Base-by-base conservation (phyloP, 805 yeast species). In the Saccharomycopsis sp. region DNA sequence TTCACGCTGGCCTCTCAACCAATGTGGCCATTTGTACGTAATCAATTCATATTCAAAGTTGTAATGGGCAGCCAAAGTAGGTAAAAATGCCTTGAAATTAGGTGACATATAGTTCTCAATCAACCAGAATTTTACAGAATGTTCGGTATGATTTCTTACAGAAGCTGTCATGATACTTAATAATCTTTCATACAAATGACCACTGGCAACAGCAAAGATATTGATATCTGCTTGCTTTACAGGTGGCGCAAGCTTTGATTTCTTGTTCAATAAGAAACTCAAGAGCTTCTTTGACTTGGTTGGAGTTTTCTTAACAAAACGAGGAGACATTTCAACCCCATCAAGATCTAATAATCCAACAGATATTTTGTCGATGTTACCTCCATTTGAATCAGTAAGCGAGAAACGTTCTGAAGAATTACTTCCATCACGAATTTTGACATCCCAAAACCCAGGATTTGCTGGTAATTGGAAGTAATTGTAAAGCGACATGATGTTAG, bases 1-100 rank as follows among this genome's bases (percentile, higher is more conserved):
- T 63, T 87, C 93, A 42, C 85, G 70, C 71, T 93, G 98, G 2
- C 78, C 78, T 54, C 92, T 78, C 20, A 93, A 74, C 96, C 97
- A 93, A 8, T 75, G 70, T 14, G 99, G 99, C 99, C 99, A 93
- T 62, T 87, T 86, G 70, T 88, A 93, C 0, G 87, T 82, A n/a
- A 94, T 76, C 52, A 90, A 71, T 65, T 90, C 93, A 66, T 85
- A 88, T 54, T 85, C 79, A 66, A 89, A 87, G 1, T 83, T 82
- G 66, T 80, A 81, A 56, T 78, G 67, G 17, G 73, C 69, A 0
- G 96, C 85, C 57, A 89, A 66, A 15, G 66, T 63, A 0, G 89
- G 87, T n/a, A 89, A 67, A 54, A 82, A 78, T 29, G 72, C 67
- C 67, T 80, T 84, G 66, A 92, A 83, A 2, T 81, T 73, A 47